These are phyloP conservation scores for Lodderomyces jiufengensis DNA, from an alignment of 1,139 yeast species.

Conservation along the genomic window DNA sequence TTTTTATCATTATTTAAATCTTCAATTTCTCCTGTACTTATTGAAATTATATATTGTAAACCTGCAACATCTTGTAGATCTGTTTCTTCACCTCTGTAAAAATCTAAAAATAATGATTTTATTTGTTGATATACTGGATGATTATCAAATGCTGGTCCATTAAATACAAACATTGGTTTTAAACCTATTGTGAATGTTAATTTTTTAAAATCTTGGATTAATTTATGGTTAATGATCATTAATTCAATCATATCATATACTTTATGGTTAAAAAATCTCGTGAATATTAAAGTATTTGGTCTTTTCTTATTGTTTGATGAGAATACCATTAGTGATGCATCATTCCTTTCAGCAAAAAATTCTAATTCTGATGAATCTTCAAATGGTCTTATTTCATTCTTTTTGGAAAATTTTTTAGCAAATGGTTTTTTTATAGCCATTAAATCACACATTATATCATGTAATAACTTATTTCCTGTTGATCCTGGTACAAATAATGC, in stretches of 20 bases:
- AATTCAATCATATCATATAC: slow-evolving; percentile 93
- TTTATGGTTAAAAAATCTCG: slow-evolving; percentile 86
- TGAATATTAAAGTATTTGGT: slow-evolving; percentile 84
- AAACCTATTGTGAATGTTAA: slow-evolving; percentile 82
- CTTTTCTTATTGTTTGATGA: slow-evolving; percentile 85
- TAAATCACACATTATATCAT: slow-evolving; percentile 86
- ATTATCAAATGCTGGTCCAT: slow-evolving; percentile 86
- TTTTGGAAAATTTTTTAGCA: slow-evolving; percentile 79
- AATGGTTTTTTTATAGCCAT: slow-evolving; percentile 91
- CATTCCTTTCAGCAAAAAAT: slow-evolving; percentile 93
- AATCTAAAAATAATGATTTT: slow-evolving; percentile 85
- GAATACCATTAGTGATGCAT: slow-evolving; percentile 79
- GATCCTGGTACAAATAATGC: slow-evolving; percentile 92
- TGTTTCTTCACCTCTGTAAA: slow-evolving; percentile 84
- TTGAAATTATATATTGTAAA: slow-evolving; percentile 80
- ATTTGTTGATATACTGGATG: slow-evolving; percentile 85
- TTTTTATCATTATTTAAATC: slow-evolving; percentile 17
- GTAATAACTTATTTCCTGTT: slow-evolving; percentile 72
- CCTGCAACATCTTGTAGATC: slow-evolving; percentile 92
- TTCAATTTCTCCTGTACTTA: slow-evolving; percentile 68
- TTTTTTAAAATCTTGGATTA: slow-evolving; percentile 77
- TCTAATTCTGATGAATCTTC: slow-evolving; percentile 88
- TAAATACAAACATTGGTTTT: slow-evolving; percentile 92
- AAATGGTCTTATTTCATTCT: slow-evolving; percentile 87
- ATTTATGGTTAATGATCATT: slow-evolving; percentile 60